Evolutionary conservation across 176 grass and related monocot genomes (phyloP).

Genomic region (Eremochloa ophiuroides): DNA sequence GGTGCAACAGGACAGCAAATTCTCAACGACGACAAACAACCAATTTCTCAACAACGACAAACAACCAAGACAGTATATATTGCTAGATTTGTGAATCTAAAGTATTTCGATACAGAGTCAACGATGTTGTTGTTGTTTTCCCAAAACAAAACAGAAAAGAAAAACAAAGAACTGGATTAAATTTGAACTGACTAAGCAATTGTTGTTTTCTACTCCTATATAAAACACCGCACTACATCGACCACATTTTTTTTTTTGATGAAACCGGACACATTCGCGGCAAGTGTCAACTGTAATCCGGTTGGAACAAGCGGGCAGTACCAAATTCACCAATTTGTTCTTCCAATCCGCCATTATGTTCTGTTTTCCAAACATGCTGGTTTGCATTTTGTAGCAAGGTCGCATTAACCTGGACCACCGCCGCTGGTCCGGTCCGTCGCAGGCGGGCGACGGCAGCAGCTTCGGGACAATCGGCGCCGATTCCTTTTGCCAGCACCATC

Average conservation of each 20-base stretch:
- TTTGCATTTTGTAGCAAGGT: background rate
- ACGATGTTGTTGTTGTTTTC: background rate
- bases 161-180: background rate
- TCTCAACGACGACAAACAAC: background rate
- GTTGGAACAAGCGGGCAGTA: background rate
- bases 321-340: too few relatives aligned
- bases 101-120: background rate
- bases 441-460: background rate
- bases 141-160: too few relatives aligned
- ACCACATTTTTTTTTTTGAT: too few relatives aligned
- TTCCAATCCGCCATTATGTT: too few relatives aligned
- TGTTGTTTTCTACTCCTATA: background rate
- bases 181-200: too few relatives aligned
- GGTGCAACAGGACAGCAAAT: too few relatives aligned
- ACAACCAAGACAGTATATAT: background rate
- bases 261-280: too few relatives aligned
- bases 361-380: background rate
- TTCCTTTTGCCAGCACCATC: background rate
- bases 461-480: background rate
- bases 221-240: too few relatives aligned
- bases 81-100: background rate
- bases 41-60: too few relatives aligned
- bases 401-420: background rate
- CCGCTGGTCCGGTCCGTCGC: conserved; percentile 12
- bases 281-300: background rate